These are phyloP conservation scores for Tuber melanosporum DNA, from an alignment of 495 filamentous ascomycete genomes.

Conservation along the genomic window DNA sequence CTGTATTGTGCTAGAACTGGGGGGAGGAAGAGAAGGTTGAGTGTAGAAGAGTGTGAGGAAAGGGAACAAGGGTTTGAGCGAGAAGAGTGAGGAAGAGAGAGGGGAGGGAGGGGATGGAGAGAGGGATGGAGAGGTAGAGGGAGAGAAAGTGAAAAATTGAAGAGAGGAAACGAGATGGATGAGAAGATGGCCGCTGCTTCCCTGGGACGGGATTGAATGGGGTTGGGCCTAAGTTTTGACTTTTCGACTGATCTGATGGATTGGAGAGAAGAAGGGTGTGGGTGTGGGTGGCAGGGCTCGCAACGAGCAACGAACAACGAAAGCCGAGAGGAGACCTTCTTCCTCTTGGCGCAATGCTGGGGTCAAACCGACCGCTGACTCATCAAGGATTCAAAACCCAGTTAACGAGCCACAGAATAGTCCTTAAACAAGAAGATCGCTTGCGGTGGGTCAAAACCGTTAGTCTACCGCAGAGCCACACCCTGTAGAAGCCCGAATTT, in stretches of 20 bases:
- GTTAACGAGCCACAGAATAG: background rate
- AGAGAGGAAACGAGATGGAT: slow-evolving; percentile 27
- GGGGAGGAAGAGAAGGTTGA: background rate
- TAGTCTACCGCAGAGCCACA: background rate
- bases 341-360: background rate
- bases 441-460: background rate
- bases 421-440: background rate
- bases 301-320: slow-evolving; percentile 9
- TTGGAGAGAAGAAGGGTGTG: slow-evolving; percentile 21
- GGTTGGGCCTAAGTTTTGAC: slow-evolving; percentile 6
- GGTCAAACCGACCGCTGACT: background rate
- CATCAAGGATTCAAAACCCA: background rate
- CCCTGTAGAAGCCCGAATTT: background rate
- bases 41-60: background rate
- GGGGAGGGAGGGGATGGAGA: slow-evolving; percentile 17
- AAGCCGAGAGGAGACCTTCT: background rate
- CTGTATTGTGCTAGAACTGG: slow-evolving; percentile 3
- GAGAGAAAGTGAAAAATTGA: slow-evolving; percentile 2
- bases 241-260: slow-evolving; percentile 15
- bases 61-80: slow-evolving; percentile 20
- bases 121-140: slow-evolving; percentile 15
- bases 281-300: slow-evolving; percentile 23
- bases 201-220: slow-evolving; percentile 3
- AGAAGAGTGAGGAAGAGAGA: slow-evolving; percentile 17
- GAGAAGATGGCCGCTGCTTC: slow-evolving; percentile 26